These are phyloP conservation scores for Amaranthus cruentus DNA, from an alignment of 148 eudicot genomes.

Conservation along the genomic window DNA sequence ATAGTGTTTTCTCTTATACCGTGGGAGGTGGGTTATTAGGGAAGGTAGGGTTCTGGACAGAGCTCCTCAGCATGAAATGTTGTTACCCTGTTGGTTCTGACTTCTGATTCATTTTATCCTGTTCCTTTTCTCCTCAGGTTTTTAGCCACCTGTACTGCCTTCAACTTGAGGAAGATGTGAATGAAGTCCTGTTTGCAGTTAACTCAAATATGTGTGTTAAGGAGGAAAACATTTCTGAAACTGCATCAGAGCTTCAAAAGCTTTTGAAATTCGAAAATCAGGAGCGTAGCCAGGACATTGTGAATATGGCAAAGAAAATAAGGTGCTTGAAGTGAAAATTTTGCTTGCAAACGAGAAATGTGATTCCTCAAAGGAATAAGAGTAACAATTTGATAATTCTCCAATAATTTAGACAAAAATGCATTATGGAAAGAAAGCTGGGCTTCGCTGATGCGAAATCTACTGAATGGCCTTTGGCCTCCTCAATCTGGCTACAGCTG, in stretches of 20 bases:
- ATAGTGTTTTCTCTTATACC: neutral
- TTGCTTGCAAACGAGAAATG: neutral
- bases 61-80: neutral
- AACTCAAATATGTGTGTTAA: constrained; percentile 32
- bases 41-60: neutral
- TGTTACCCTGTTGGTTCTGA: neutral
- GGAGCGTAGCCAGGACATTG: constrained; percentile 39
- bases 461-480: neutral
- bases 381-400: too few relatives aligned
- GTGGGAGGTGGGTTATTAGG: neutral
- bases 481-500: neutral
- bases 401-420: too few relatives aligned
- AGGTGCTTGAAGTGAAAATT: constrained; percentile 35
- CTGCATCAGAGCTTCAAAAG: constrained; percentile 43
- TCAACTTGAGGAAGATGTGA: constrained; percentile 90
- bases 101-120: neutral
- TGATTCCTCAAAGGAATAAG: too few relatives aligned
- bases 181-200: constrained; percentile 77
- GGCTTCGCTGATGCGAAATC: neutral
- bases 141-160: constrained; percentile 63
- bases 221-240: constrained; percentile 49
- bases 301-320: constrained; percentile 51
- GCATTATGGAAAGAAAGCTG: too few relatives aligned
- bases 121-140: constrained; percentile 42
- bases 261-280: constrained; percentile 43